Base-by-base conservation (phyloP, 2,329 filamentous ascomycete species). In the Orbilia blumenaviensis region DNA sequence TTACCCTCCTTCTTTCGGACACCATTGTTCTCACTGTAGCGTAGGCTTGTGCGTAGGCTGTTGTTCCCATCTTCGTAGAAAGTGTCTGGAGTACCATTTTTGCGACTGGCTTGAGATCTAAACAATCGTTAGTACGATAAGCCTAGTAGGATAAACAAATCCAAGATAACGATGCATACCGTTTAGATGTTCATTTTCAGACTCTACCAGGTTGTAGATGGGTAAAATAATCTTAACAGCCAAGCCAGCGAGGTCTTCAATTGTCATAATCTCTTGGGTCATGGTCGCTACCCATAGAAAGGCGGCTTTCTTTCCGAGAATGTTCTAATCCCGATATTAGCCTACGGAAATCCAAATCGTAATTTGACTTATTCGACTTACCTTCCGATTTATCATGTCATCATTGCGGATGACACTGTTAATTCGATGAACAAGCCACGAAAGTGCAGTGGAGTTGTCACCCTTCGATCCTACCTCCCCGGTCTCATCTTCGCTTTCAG, bases 191-290 rank as follows among this genome's bases (percentile, higher is more conserved):
- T 79, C 77, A 38, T 78, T 79, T 18, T 79, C 79, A 3, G 76
- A 86, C 81, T 97, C 93, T 0, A 93, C 96, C 38, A 99, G 85
- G 81, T 95, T 92, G 81, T 94, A 90, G 4, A 98, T 87, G 0
- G 90, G 90, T 3, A 88, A 84, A 0, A 92, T 85, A 48, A 92
- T 85, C 25, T 85, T 85, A 78, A 89, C 87, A 16, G 96, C 85
- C 0, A 89, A 90, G 0, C 89, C 86, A 0, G 84, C 82, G 7
- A 94, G 85, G 2, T 88, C 85, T 1, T 86, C 84, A 0, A 84
- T 81, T 0, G 89, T 84, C 1, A 92, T 77, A 7, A 80, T 63
- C 32, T 56, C 52, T 44, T 80, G 79, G n/a, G 56, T 71, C 67
- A 80, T 83, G 48, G 83, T 82, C 21, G 79, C 78, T 6, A 81